Evolutionary conservation across 176 grass and related monocot species (phyloP).

Genomic region (Aechmea fasciata): DNA sequence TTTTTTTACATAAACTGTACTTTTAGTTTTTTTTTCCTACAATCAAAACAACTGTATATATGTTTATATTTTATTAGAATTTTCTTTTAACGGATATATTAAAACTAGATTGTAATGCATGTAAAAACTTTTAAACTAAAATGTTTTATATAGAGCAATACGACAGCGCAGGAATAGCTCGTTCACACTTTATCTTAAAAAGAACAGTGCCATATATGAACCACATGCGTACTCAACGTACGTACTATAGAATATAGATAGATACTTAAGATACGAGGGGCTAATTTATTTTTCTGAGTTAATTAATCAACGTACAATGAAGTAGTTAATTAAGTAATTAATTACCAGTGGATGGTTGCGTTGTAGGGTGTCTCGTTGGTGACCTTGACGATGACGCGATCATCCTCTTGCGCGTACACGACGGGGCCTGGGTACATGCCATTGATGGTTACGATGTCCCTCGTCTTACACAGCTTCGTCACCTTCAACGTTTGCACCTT

Average conservation of each 20-base stretch:
- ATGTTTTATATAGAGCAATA: no score
- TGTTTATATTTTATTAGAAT: background rate
- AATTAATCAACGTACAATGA: background rate
- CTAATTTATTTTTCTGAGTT: background rate
- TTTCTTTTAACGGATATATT: no score
- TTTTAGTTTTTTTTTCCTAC: no score
- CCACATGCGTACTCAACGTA: no score
- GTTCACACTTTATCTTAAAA: no score
- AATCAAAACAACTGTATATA: background rate
- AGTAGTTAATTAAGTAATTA: background rate
- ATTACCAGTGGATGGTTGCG: conserved; percentile 26
- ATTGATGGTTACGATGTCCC: conserved; percentile 20
- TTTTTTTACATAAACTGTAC: no score
- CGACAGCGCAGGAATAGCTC: no score
- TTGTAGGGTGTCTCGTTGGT: conserved; percentile 22
- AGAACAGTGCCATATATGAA: no score
- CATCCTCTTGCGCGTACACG: conserved; percentile 14
- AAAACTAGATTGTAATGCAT: no score
- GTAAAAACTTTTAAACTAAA: no score
- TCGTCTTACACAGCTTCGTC: conserved; percentile 19
- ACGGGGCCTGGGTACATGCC: conserved; percentile 17
- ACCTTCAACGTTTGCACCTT: conserved; percentile 22
- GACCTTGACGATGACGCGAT: conserved; percentile 24
- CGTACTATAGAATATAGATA: no score
- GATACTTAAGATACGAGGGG: no score